Conservation (phyloP, 768 basidiomycete species). For the Mycena belliarum region DNA sequence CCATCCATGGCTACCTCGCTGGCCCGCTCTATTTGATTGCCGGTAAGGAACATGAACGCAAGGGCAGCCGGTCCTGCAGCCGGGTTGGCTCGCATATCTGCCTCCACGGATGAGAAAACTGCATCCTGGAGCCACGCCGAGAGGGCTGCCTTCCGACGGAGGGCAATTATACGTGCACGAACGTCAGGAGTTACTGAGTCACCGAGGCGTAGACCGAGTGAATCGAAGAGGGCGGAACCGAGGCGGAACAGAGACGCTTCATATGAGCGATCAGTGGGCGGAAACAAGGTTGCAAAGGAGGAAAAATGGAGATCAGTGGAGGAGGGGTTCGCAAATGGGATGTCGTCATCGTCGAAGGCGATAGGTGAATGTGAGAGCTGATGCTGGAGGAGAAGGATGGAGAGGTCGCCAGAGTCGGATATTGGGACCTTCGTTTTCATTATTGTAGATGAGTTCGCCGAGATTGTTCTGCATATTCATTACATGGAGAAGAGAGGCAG, state of each 20-base stretch:
- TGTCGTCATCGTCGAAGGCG: conserved; percentile 63
- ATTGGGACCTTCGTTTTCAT: conserved; percentile 49
- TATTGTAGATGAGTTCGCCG: conserved; percentile 66
- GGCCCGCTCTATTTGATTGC: conserved; percentile 86
- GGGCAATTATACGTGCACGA: conserved; percentile 54
- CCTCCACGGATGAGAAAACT: conserved; percentile 70
- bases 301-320: conserved; percentile 65
- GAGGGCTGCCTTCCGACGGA: conserved; percentile 78
- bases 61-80: conserved; percentile 46
- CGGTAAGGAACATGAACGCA: conserved; percentile 80
- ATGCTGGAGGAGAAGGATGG: conserved; percentile 70
- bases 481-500: conserved; percentile 7
- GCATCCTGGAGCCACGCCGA: conserved; percentile 83
- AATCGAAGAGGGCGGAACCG: conserved; percentile 86
- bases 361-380: conserved; percentile 77
- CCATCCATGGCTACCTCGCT: conserved; percentile 71
- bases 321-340: conserved; percentile 71
- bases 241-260: conserved; percentile 88
- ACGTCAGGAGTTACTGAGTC: conserved; percentile 59
- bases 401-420: conserved; percentile 39
- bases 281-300: conserved; percentile 74
- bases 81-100: conserved; percentile 58
- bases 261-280: conserved; percentile 65
- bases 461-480: conserved; percentile 39
- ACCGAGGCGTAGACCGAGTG: conserved; percentile 64